Evolutionary conservation across 2,329 filamentous ascomycete genomes (phyloP), one percentile per base, ranked within the genome.

Genomic region (Stagonosporopsis tanaceti): DNA sequence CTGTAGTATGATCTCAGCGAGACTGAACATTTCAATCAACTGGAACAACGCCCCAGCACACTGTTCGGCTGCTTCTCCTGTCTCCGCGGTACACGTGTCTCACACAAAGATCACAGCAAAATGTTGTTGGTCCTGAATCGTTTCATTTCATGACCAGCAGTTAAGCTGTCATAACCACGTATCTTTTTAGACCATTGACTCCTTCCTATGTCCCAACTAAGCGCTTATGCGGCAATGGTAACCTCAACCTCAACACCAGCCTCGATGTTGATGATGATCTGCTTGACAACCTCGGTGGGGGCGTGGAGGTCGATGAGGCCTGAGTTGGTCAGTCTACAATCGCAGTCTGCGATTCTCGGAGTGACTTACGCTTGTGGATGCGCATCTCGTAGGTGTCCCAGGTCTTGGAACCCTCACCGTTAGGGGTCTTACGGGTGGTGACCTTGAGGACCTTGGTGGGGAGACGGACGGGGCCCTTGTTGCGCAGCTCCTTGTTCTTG

Each of bases 371-470:
- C 90, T 97, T 97, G 89, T 97, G 93, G 81, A 97, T 96, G 85
- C 94, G 90, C 93, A 99, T 96, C 90, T 99, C 94, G 83, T 86
- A 99, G 82, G 87, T 89, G 81, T 98, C 95, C 95, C 95, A 99
- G 79, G 95, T 99, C 92, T 99, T 99, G 83, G 91, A 96, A 85
- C 95, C 95, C 89, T 99, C 95, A 91, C 95, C 95, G 84, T 91
- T 95, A 81, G 95, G 95, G 69, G 95, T 98, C 91, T 99, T 99
- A 79, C 95, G 91, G 86, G 95, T 97, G 80, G 91, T 92, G 86
- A 97, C 88, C 87, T 95, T 92, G 77, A 98, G 88, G 80, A 88
- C 92, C 90, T 97, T 97, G 85, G 93, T 97, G 76, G 95, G 93
- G 76, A 97, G 90, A 78, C 94, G 93, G 82, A 98, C 94, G 79